Base-by-base conservation (phyloP, 75 land plant genomes). In the Chamaecyparis obtusa region DNA sequence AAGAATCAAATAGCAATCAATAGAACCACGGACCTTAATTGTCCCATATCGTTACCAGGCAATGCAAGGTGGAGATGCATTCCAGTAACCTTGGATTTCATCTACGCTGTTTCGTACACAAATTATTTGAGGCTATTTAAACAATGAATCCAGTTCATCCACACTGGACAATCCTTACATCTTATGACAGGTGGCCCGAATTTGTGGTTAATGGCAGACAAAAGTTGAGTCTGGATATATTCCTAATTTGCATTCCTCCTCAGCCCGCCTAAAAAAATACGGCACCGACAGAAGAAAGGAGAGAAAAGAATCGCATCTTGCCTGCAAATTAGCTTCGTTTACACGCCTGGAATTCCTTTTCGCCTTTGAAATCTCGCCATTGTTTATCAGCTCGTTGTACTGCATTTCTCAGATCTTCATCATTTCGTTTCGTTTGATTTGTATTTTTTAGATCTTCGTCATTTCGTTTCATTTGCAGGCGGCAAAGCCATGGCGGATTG, bases 401-500 rank as follows among this genome's bases (percentile, higher is more conserved):
- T 6, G 7, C n/a, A 64, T 24, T 64, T 8, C 69, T 24, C 69
- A 24, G 30, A 64, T 64, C 69, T 24, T 7, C 7, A 27, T 64
- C 8, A 7, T 64, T 64, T 64, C 9, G 5, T 27, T 64, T 1
- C 69, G 9, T 64, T 24, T 24, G 64, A 8, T 64, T 24, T 24
- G 24, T 21, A 3, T 57, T 57, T 15, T 1, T 57, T 24, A 57
- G 64, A 57, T 57, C 64, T 21, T 17, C 5, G 4, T 19, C 27
- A 21, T 57, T 57, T 57, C 5, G 6, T 21, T 57, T 21, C 24
- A 3, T 57, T 21, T 17, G 69, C 27, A 64, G 69, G 69, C 69
- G 24, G n/a, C 30, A 27, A 60, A 1, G 14, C n/a, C 44, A 95
- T 95, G 95, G 87, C 90, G 56, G 94, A 95, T 37, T 91, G 91